A percentile compares a stretch with the other conserved stretches of the same genome.
These are phyloP conservation scores for Euphrasia arctica DNA, from an alignment of 305 asterid genomes.

Conservation along the genomic window DNA sequence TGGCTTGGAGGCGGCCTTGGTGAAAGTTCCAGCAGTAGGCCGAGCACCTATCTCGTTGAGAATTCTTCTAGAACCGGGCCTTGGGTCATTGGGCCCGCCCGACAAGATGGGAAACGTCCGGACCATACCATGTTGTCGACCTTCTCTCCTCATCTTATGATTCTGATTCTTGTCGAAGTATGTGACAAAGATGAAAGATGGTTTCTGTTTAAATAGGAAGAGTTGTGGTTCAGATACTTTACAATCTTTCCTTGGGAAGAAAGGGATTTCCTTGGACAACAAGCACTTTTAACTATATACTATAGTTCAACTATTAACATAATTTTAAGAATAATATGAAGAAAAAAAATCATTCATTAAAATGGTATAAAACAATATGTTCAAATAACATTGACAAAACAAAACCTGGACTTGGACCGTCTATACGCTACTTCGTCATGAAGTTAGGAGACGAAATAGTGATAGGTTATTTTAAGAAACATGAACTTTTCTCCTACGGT, in stretches of 20 bases:
- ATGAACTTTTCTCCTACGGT: slow-evolving; percentile 15
- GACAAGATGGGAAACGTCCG: slow-evolving; percentile 44
- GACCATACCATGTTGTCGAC: slow-evolving; percentile 83
- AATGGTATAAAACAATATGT: background rate
- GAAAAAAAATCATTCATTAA: background rate
- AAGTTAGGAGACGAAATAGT: background rate
- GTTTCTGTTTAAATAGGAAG: no score
- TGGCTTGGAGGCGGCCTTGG: slow-evolving; percentile 61
- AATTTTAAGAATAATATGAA: no score
- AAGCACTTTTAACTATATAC: no score
- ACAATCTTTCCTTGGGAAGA: no score
- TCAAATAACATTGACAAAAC: background rate
- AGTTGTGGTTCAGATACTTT: no score
- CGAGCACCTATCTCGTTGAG: slow-evolving; percentile 38
- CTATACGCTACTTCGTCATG: background rate
- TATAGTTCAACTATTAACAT: no score
- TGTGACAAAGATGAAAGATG: no score
- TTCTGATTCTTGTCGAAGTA: no score
- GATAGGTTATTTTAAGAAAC: slow-evolving; percentile 19
- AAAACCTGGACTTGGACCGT: background rate
- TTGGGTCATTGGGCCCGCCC: slow-evolving; percentile 32
- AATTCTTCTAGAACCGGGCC: slow-evolving; percentile 30
- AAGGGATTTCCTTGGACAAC: no score
- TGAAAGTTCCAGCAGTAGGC: slow-evolving; percentile 69
- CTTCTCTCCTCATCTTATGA: slow-evolving; percentile 61